Conservation (phyloP, 768 basidiomycete species). For the Brasilioporus rufonigricans region DNA sequence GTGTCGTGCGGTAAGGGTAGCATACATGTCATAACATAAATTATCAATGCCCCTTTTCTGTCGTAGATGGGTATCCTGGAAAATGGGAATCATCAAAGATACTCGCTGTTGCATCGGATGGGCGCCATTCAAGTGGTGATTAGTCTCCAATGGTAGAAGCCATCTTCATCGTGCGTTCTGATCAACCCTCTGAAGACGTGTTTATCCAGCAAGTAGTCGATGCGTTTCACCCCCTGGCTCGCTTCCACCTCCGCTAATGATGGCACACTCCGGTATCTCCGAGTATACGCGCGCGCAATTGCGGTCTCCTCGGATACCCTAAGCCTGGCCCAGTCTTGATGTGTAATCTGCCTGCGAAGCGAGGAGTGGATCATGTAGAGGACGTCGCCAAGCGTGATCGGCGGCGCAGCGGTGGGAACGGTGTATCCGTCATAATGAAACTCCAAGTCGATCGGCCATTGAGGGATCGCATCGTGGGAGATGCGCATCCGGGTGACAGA, state of each 20-base stretch:
- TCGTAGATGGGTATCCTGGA: constrained; percentile 3
- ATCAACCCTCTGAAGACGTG: constrained; percentile 38
- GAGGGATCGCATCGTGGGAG: constrained; percentile 50
- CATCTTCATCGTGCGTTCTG: constrained; percentile 29
- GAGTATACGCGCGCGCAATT: constrained; percentile 37
- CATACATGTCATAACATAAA: constrained; percentile 2
- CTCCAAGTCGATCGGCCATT: constrained; percentile 61
- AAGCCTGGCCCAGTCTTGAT: constrained; percentile 35
- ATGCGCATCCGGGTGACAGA: constrained; percentile 54
- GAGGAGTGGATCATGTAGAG: constrained; percentile 47
- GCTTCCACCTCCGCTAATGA: constrained; percentile 32
- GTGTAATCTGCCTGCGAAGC: constrained; percentile 43
- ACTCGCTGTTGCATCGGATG: neutral
- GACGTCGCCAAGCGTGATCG: constrained; percentile 60
- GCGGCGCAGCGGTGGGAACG: constrained; percentile 27
- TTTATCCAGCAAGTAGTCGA: constrained; percentile 38
- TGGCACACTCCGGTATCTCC: constrained; percentile 31
- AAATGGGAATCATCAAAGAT: neutral
- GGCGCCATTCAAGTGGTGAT: constrained; percentile 15
- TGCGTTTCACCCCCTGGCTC: constrained; percentile 37
- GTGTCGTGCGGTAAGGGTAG: neutral
- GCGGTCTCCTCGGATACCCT: constrained; percentile 27
- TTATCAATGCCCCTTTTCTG: neutral
- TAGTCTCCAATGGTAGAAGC: constrained; percentile 29
- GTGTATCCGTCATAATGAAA: constrained; percentile 32